Conservation (phyloP, 23 red algal genomes). For the Agarophyton chilense region DNA sequence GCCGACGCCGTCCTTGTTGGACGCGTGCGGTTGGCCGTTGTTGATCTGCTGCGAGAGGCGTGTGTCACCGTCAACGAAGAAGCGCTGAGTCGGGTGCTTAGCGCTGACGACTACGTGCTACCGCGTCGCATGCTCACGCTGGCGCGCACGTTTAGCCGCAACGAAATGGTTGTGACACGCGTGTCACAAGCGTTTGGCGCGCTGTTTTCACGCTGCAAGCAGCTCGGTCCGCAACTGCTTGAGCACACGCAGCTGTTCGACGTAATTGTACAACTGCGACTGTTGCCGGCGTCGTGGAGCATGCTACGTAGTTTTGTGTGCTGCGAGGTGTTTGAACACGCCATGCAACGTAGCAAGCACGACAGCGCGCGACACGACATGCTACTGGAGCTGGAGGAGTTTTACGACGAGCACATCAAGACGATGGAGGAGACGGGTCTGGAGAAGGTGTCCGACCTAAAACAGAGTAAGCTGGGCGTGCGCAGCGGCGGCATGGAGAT, state of each 20-base stretch:
- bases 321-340: neutral
- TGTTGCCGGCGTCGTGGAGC: neutral
- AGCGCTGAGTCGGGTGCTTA: neutral
- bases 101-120: neutral
- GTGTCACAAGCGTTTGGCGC: constrained; percentile 12
- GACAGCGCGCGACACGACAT: constrained; percentile 3
- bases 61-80: constrained; percentile 9
- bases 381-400: constrained; percentile 20
- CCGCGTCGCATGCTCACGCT: neutral
- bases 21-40: neutral
- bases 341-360: neutral
- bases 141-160: neutral
- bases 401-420: constrained; percentile 34
- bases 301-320: constrained; percentile 27
- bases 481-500: neutral
- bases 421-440: neutral
- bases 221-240: neutral
- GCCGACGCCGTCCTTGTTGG: constrained; percentile 16
- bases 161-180: constrained; percentile 28
- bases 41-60: constrained; percentile 34
- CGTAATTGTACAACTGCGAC: neutral
- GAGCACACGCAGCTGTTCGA: neutral
- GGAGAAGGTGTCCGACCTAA: constrained; percentile 10
- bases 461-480: neutral
- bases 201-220: constrained; percentile 7